These are phyloP conservation scores for Tuber melanosporum DNA, from an alignment of 495 filamentous ascomycete species.

Conservation along the genomic window DNA sequence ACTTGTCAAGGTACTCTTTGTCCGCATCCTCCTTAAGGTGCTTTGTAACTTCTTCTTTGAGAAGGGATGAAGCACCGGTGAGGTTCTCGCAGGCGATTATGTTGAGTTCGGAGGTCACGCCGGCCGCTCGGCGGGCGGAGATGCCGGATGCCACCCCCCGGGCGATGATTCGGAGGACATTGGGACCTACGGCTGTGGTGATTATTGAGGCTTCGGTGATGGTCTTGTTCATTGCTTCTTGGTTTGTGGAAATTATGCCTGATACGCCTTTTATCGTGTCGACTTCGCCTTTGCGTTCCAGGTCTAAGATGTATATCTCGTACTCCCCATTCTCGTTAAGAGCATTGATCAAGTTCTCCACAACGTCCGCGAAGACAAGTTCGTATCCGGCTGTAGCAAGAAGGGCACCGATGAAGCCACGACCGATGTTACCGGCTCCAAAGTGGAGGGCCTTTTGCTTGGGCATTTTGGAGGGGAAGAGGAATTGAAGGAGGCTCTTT, in stretches of 20 bases:
- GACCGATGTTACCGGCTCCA: slow-evolving; percentile 70
- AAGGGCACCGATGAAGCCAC: slow-evolving; percentile 64
- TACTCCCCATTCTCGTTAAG: slow-evolving; percentile 71
- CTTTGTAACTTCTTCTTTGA: slow-evolving; percentile 31
- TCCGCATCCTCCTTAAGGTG: slow-evolving; percentile 37
- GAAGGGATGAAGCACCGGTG: slow-evolving; percentile 65
- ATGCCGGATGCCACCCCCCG: slow-evolving; percentile 89
- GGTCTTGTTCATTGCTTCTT: slow-evolving; percentile 70
- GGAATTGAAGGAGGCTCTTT: not conserved
- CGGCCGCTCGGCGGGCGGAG: slow-evolving; percentile 58
- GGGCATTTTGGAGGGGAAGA: slow-evolving; percentile 12
- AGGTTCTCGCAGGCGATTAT: slow-evolving; percentile 98
- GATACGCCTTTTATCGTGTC: slow-evolving; percentile 89
- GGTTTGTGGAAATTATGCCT: slow-evolving; percentile 83
- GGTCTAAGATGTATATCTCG: slow-evolving; percentile 86
- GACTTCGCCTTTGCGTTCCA: slow-evolving; percentile 71
- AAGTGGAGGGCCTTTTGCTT: slow-evolving; percentile 57
- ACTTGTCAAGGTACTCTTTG: slow-evolving; percentile 41
- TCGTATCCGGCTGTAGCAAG: slow-evolving; percentile 82
- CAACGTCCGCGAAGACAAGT: slow-evolving; percentile 91
- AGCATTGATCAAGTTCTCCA: slow-evolving; percentile 66
- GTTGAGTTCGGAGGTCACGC: slow-evolving; percentile 59
- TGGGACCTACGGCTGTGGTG: slow-evolving; percentile 93
- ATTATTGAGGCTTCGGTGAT: slow-evolving; percentile 81
- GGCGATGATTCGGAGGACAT: slow-evolving; percentile 92